A percentile compares a stretch with the other conserved stretches of the same genome.
These are phyloP conservation scores for Patellifolia procumbens DNA, from an alignment of 179 eudicot genomes.

Conservation along the genomic window DNA sequence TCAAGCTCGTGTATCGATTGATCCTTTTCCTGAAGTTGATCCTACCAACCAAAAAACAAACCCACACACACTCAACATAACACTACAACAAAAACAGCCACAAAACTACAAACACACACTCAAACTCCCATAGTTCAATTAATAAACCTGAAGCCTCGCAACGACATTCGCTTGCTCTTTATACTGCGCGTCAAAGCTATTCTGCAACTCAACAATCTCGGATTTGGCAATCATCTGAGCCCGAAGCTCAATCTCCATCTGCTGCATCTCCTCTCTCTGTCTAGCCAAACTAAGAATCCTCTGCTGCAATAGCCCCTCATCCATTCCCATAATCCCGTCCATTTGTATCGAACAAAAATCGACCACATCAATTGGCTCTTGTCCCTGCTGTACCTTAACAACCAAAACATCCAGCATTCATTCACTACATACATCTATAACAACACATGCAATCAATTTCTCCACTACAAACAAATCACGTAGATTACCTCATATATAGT, in stretches of 20 bases:
- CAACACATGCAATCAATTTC: too few species aligned
- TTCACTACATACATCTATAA: too few species aligned
- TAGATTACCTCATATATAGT: slow-evolving; percentile 75
- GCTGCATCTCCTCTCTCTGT: slow-evolving; percentile 79
- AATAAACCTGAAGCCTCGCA: slow-evolving; percentile 73
- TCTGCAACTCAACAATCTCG: slow-evolving; percentile 66
- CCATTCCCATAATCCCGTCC: slow-evolving; percentile 47
- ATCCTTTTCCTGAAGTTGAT: slow-evolving; percentile 79
- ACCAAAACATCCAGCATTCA: too few species aligned
- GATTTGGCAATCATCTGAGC: slow-evolving; percentile 74
- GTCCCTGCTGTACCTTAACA: slow-evolving; percentile 77
- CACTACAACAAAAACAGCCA: background rate
- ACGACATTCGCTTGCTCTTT: slow-evolving; percentile 61
- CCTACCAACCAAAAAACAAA: slow-evolving; percentile 51
- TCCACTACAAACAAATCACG: slow-evolving; percentile 23
- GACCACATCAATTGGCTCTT: slow-evolving; percentile 58
- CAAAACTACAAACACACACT: background rate
- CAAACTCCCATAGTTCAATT: background rate
- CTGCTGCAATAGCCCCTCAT: slow-evolving; percentile 65
- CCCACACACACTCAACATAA: background rate
- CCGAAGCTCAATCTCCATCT: slow-evolving; percentile 75
- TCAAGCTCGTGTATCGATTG: slow-evolving; percentile 65
- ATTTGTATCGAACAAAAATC: slow-evolving; percentile 66
- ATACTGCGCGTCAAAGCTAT: slow-evolving; percentile 56
- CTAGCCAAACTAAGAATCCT: slow-evolving; percentile 57